Evolutionary conservation across 2,329 filamentous ascomycete genomes (phyloP), one percentile per base, ranked within the genome.

Genomic region (Zymoseptoria pseudotritici): DNA sequence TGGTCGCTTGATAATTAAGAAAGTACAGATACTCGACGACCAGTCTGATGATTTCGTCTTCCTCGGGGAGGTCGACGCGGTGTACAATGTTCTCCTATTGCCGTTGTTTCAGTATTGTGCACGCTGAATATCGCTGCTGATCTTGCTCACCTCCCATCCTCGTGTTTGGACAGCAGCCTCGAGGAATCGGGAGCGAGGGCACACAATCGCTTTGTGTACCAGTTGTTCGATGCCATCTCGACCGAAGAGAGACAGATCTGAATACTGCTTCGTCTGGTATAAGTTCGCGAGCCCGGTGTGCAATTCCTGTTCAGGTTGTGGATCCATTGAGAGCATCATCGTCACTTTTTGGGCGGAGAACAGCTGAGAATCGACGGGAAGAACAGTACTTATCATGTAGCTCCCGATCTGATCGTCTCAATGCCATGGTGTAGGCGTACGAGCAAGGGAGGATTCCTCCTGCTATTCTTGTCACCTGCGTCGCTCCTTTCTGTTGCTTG

Each of bases 11-110:
- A 56, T 68, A 69, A 61, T 69, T 65, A 9, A 69, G 63, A 10
- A 66, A 55, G 55, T 68, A 70, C 29, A 69, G 62, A 58, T 69
- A 67, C 52, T 69, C 66, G 46, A 69, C 56, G 5, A 69, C 52
- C 2, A 67, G 59, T n/a, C 63, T 42, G 21, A 69, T 62, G 29
- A 69, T 57, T 55, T 67, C 67, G 7, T 67, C 64, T 21, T 70
- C 66, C 24, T 68, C 65, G n/a, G 61, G 50, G 7, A 70, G 52
- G 10, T 50, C 50, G 22, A 70, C 59, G 24, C 68, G 65, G 13
- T 65, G 64, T 57, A 66, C 58, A 17, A 61, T 58, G n/a, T 60
- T 61, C 24, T 66, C 64, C 68, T 70, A 46, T 49, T n/a, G 9
- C 11, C 19, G n/a, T 24, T 17, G 29, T 19, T 59, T 62, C 19